Evolutionary conservation across 768 basidiomycete genomes (phyloP), one percentile per base, ranked within the genome.

Genomic region (Russula virescens): DNA sequence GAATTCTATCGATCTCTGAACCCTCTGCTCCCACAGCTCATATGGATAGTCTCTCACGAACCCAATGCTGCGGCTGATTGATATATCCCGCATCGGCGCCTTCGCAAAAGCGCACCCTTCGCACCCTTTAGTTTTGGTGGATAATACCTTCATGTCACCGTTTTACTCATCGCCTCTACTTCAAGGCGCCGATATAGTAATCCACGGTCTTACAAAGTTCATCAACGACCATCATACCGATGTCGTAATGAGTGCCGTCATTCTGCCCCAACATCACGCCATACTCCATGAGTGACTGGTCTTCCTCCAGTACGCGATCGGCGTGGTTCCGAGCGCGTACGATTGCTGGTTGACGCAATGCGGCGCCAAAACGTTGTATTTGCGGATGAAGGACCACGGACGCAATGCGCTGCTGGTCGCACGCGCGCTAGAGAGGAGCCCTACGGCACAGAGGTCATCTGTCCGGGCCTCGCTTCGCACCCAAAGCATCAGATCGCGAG

Each of bases 41-140:
- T 99, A 59, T 98, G 94, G 94, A 85, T 97, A 67, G 75, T 80
- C 91, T 0, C 96, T 94, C 0, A 98, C 96, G 3, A 98, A 98
- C 76, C 96, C 96, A 0, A 93, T 92, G 1, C 85, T 98, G 10
- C 85, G 90, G 18, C 76, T 98, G 42, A 86, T 95, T 43, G 89
- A 93, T 69, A 86, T 98, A 71, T 73, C 79, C 1, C 82, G 84
- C 58, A 83, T 98, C 66, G 80, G 83, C 25, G 71, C 79, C 13
- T 75, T 96, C 55, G 86, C 86, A 2, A 82, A 79, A 58, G 76
- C 83, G 0, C 85, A 88, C 55, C 81, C 84, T 0, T 79, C 83
- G 0, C 71, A 75, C 0, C 94, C 95, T 0, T 77, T 94, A 31
- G 83, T 99, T 14, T 82, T 95, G 51, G 89, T 98, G 49, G 95